These are phyloP conservation scores for Arthrobotrys sphaeroides DNA, from an alignment of 2,329 filamentous ascomycete species.

Conservation along the genomic window DNA sequence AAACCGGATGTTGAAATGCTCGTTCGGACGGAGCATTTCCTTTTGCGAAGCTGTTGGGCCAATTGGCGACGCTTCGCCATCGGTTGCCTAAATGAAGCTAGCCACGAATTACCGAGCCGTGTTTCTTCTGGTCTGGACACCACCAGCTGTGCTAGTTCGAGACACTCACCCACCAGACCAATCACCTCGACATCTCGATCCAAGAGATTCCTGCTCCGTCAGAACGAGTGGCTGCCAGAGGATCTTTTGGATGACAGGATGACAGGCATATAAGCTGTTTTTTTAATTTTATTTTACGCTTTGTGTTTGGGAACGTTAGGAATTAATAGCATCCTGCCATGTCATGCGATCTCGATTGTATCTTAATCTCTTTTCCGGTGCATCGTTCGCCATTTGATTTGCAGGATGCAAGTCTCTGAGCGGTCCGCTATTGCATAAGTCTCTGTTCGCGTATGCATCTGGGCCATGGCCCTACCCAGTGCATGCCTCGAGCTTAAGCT, in stretches of 20 bases:
- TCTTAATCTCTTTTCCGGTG: conserved; percentile 25
- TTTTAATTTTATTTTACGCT: conserved; percentile 16
- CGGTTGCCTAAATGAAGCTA: conserved; percentile 53
- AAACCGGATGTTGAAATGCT: conserved; percentile 33
- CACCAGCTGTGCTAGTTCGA: conserved; percentile 31
- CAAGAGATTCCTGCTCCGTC: conserved; percentile 20
- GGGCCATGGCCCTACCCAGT: conserved; percentile 36
- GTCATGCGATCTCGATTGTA: conserved; percentile 39
- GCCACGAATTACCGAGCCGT: conserved; percentile 52
- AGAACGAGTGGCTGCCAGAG: conserved; percentile 38
- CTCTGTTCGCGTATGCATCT: conserved; percentile 54
- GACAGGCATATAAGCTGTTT: conserved; percentile 25
- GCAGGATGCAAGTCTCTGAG: conserved; percentile 55
- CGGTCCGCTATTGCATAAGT: conserved; percentile 55
- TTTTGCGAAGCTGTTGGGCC: conserved; percentile 39
- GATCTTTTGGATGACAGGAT: conserved; percentile 37
- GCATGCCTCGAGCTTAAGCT: conserved; percentile 39
- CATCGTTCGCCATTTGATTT: conserved; percentile 52
- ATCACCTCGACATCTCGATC: conserved; percentile 21
- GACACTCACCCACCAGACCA: conserved; percentile 27
- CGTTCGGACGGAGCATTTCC: conserved; percentile 43
- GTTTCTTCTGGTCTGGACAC: conserved; percentile 32
- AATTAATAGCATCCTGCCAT: conserved; percentile 13
- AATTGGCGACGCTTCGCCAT: conserved; percentile 50
- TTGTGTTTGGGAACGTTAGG: neutral